Base-by-base conservation (phyloP, 257 asterid genomes). In the Thymus quinquecostatus region DNA sequence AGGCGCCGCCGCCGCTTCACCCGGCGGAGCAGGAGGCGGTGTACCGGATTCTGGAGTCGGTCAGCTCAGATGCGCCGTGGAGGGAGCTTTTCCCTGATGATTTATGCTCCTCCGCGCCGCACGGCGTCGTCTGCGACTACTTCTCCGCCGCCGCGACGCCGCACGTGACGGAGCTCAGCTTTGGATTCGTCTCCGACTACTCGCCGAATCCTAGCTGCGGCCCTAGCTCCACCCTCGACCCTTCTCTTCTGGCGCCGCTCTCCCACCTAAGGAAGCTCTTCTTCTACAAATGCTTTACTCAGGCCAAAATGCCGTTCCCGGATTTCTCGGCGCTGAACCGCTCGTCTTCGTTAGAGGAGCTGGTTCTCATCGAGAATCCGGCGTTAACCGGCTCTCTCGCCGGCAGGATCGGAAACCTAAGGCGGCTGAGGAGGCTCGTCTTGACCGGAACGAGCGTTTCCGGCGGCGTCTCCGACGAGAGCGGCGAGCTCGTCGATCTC, bases 121-220 rank as follows among this genome's bases (percentile, higher is more conserved):
- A 92, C 84, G 98, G 98, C 68, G 82, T 92, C 73, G 87, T 86
- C 8, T 92, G 97, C 77, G 93, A 88, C 66, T 84, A 82, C 77
- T 87, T 86, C 72, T 27, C 77, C 56, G 79, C 82, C 43, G 4
- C 58, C 69, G 11, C 33, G 45, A 21, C 80, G 6, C 82, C 88
- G 8, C 98, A 84, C 43, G 64, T 92, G 43, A 79, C 89, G 0
- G 98, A 88, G 85, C 88, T 92, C 54, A 92, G 84, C 70, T 80
- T 92, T 38, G 98, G 98, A 0, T 90, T 82, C 72, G 93, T 92
- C 1, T 92, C 98, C 1, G 97, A 92, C 51, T 90, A 82, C 59
- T 81, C 95, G 28, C 87, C 93, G 0, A 88, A 92, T 74, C 97
- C 98, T 11, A 88, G 94, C 1, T 93, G 98, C 66, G 70, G 75